These are phyloP conservation scores for Cutaneotrichosporon dermatis DNA, from an alignment of 1,284 basidiomycete genomes.

Conservation along the genomic window DNA sequence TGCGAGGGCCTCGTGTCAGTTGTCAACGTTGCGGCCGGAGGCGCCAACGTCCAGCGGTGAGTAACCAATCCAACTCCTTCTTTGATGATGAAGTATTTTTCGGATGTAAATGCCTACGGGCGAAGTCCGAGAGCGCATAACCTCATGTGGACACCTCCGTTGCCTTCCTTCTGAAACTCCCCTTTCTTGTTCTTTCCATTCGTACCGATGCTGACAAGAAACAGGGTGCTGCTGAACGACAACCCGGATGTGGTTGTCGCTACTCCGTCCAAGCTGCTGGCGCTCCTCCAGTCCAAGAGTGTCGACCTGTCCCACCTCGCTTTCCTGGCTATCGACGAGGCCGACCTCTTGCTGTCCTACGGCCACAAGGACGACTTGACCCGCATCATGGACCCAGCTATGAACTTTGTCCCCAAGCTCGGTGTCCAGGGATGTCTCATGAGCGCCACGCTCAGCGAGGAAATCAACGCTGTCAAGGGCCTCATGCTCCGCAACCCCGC, in stretches of 20 bases:
- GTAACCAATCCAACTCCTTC: slow-evolving; percentile 27
- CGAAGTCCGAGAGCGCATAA: slow-evolving; percentile 49
- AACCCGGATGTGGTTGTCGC: slow-evolving; percentile 87
- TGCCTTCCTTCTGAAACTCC: slow-evolving; percentile 48
- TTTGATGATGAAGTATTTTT: slow-evolving; percentile 47
- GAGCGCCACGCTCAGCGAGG: slow-evolving; percentile 96
- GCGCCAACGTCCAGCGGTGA: slow-evolving; percentile 70
- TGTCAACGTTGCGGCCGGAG: slow-evolving; percentile 73
- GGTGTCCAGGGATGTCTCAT: slow-evolving; percentile 88
- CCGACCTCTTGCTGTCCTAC: slow-evolving; percentile 94
- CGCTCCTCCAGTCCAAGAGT: slow-evolving; percentile 74
- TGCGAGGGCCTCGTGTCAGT: slow-evolving; percentile 70
- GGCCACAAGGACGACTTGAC: slow-evolving; percentile 91
- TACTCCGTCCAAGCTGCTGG: slow-evolving; percentile 80
- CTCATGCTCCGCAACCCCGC: slow-evolving; percentile 79
- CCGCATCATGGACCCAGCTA: slow-evolving; percentile 63
- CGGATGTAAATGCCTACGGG: slow-evolving; percentile 45
- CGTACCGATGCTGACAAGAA: not conserved
- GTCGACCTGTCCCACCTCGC: slow-evolving; percentile 56
- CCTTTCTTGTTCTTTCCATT: not conserved
- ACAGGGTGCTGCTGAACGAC: slow-evolving; percentile 70
- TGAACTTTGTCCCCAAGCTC: slow-evolving; percentile 70
- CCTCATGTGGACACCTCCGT: slow-evolving; percentile 48
- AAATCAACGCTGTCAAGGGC: slow-evolving; percentile 86
- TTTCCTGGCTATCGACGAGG: slow-evolving; percentile 94